Base-by-base conservation (phyloP, 305 asterid species). In the Fraxinus dipetala region DNA sequence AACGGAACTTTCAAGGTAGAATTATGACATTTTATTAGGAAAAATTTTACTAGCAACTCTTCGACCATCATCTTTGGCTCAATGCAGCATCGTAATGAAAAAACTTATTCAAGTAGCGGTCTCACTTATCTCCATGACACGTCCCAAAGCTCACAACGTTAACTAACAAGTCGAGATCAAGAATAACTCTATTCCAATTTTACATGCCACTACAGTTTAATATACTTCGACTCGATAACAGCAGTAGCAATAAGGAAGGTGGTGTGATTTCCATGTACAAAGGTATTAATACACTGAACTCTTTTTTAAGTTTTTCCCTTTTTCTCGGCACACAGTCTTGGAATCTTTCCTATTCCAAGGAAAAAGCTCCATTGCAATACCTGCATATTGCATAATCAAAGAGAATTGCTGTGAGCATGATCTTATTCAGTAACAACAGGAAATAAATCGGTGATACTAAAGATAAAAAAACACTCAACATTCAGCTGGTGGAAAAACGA, bases 341-440 rank as follows among this genome's bases (percentile, higher is more conserved):
- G 22, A 24, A 32, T 59, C 72, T 72, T 14, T 74, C 84, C 85
- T 90, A 90, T 76, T 90, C 89, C 87, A 91, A 61, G 59, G 94
- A 91, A 82, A 94, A 92, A 48, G 87, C 88, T 77, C 97, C 97
- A 83, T 83, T 85, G 92, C 98, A 92, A 78, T 91, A 94, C 96
- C 96, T 94, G 97, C 84, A 80, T 72, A 32, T 54, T 67, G 61
- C 1, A 28, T 31, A 61, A 72, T 65, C 28, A 14, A 76, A 51
- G 72, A 73, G 26, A 48, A 48, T 16, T 16, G 59, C 6, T 14
- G 59, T 54, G 10, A 18, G 65, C 65, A 2, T 1, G 26, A 0
- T 54, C 26, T 1, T 54, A 1, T 54, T 54, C 63, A 54, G 65
- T 54, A 26, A 54, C 18, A 54, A 6, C 65, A 6, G 26, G 65